phyloP scores from a whole-genome alignment of 345 rosid genomes.

The Hibiscus mutabilis region DNA sequence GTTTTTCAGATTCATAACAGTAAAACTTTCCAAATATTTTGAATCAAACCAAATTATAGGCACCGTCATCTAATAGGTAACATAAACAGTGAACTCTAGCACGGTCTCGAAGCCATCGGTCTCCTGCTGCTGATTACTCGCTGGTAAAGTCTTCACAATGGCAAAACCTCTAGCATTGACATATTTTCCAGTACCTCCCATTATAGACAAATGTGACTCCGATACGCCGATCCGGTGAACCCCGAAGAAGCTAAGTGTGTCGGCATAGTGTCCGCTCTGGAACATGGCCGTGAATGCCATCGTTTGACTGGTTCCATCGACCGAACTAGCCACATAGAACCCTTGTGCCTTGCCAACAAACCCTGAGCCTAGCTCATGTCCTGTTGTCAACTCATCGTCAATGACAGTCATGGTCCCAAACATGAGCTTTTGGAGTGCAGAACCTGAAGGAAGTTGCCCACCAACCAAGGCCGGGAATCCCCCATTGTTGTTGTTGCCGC shows the following conservation, averaged over 20 bases:
- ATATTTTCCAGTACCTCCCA: constrained; percentile 89
- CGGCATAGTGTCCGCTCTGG: constrained; percentile 50
- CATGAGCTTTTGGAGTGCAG: constrained; percentile 56
- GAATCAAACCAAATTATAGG: not conserved
- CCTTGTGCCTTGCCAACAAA: constrained; percentile 83
- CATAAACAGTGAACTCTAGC: constrained; percentile 49
- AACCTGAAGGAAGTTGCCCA: constrained; percentile 49
- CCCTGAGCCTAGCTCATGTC: constrained; percentile 59
- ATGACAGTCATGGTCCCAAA: constrained; percentile 80
- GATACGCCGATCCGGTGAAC: constrained; percentile 62
- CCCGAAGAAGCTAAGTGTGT: constrained; percentile 79
- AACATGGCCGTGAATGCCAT: constrained; percentile 84
- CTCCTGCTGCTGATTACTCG: constrained; percentile 35
- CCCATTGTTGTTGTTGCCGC: constrained; percentile 35
- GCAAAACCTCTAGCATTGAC: constrained; percentile 73
- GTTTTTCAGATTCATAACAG: not conserved
- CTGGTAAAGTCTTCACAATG: constrained; percentile 54
- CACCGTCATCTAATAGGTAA: constrained; percentile 27
- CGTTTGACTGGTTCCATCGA: constrained; percentile 72
- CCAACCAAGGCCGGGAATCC: constrained; percentile 33
- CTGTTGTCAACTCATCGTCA: constrained; percentile 71
- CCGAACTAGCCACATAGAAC: constrained; percentile 70
- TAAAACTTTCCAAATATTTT: not conserved
- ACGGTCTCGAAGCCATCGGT: constrained; percentile 71
- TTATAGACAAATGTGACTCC: constrained; percentile 71